Conservation (phyloP, 2,329 filamentous ascomycete genomes). For the Nothopassalora personata region DNA sequence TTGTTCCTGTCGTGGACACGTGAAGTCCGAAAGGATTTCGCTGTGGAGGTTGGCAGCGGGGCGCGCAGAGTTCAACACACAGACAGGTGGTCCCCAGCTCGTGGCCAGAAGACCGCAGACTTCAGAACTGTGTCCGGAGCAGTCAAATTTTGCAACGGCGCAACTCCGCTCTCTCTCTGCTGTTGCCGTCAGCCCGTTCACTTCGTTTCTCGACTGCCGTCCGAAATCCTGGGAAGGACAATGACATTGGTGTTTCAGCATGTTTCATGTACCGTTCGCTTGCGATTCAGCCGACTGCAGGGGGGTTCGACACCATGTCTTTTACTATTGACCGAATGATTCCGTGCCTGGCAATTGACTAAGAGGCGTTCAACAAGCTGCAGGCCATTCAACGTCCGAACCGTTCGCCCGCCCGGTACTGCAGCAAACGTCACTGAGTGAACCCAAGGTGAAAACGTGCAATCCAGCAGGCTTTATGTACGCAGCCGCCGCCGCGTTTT, state of each 20-base stretch:
- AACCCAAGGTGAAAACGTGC: conserved; percentile 3
- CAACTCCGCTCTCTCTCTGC: not conserved
- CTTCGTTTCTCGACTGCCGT: not conserved
- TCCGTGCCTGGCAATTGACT: not conserved
- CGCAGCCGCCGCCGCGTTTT: too few relatives aligned
- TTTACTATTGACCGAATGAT: not conserved
- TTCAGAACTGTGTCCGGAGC: not conserved
- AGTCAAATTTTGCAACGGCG: not conserved
- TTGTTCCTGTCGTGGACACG: not conserved
- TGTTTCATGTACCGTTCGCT: not conserved
- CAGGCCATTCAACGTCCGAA: not conserved
- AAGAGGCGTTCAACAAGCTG: conserved; percentile 1
- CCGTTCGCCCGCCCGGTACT: conserved; percentile 7
- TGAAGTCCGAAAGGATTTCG: not conserved
- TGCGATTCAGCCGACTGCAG: not conserved
- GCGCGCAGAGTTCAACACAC: not conserved
- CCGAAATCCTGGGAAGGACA: not conserved
- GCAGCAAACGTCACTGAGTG: conserved; percentile 6
- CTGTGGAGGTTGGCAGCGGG: not conserved
- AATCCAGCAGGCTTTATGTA: not conserved
- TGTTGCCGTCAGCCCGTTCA: not conserved
- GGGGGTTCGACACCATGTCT: not conserved
- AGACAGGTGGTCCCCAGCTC: not conserved
- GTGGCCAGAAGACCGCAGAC: not conserved
- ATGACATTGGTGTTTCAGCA: not conserved